Evolutionary conservation across 371 early-diverging fungal species (phyloP).

Genomic region (Actinomortierella wolfii): DNA sequence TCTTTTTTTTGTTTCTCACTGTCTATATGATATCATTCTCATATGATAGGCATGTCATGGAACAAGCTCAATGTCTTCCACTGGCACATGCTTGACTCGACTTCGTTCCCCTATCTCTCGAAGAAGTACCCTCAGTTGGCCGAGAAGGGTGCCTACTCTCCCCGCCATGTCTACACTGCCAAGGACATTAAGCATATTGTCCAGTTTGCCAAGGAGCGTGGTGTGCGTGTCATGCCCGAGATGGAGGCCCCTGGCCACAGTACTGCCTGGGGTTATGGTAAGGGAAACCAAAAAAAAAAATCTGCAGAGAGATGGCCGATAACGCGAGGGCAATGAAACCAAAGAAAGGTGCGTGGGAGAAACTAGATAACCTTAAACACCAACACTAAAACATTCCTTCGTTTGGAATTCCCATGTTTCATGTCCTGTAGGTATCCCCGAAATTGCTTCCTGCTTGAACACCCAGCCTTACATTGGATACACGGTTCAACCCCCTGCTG

Average conservation of each 20-base stretch:
- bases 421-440: constrained; percentile 41
- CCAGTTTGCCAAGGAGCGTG: constrained; percentile 66
- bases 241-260: constrained; percentile 84
- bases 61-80: constrained; percentile 85
- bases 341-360: too few relatives aligned
- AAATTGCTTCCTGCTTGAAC: constrained; percentile 49
- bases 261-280: constrained; percentile 47
- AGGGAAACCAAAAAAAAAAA: not conserved
- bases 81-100: constrained; percentile 84
- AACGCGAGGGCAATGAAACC: too few relatives aligned
- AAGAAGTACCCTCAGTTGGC: constrained; percentile 62
- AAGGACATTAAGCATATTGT: constrained; percentile 62
- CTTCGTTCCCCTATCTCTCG: constrained; percentile 71
- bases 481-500: constrained; percentile 69
- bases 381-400: not conserved
- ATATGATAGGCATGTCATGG: constrained; percentile 66
- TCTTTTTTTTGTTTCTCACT: too few relatives aligned
- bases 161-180: constrained; percentile 56
- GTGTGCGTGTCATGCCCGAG: constrained; percentile 77
- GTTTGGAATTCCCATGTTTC: not conserved
- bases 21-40: too few relatives aligned
- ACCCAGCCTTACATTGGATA: constrained; percentile 37
- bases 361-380: not conserved
- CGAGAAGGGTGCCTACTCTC: constrained; percentile 65
- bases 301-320: too few relatives aligned